Base-by-base conservation (phyloP, 1,284 basidiomycete species). In the Exobasidium cylindrosporum region DNA sequence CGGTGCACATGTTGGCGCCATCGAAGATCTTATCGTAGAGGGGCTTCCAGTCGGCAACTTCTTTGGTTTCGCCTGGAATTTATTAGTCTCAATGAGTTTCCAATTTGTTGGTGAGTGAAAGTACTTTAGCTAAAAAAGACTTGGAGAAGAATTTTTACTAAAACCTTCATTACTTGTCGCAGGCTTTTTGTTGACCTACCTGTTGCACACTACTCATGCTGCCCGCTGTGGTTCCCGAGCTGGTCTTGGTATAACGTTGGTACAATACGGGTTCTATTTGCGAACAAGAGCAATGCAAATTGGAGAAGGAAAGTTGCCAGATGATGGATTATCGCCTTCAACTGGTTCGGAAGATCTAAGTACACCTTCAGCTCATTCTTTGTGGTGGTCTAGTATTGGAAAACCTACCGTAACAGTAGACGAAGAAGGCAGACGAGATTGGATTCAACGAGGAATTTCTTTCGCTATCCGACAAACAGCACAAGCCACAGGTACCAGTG, bases 181-280 rank as follows among this genome's bases (percentile, higher is more conserved):
- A n/a, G n/a, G n/a, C n/a, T 81, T 81, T 59, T 61, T 81, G 47
- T 67, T 81, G 30, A 78, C 80, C 29, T 78, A 79, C 54, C 66
- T 78, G 7, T 56, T 81, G 6, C 74, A 82, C 67, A 82, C 83
- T n/a, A 90, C 92, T 0, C 95, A 98, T 77, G 92, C 95, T 0
- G 92, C 90, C 58, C 94, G 94, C 80, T 92, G 87, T 76, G 95
- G 96, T 54, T 93, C 92, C 21, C 88, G 93, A 44, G 92, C 92
- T 0, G 96, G 95, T 21, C 85, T 99, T 24, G 95, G 96, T 11
- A 84, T 97, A 67, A 97, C 96, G 0, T 83, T 99, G 61, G 93
- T 98, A 67, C 77, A 80, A 43, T 92, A 88, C 67, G 93, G 92
- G 28, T 89, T 95, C 76, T 88, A 88, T n/a, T 84, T 96, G 59